phyloP scores from a whole-genome alignment of 768 basidiomycete genomes.

The Mrakia blollopis region DNA sequence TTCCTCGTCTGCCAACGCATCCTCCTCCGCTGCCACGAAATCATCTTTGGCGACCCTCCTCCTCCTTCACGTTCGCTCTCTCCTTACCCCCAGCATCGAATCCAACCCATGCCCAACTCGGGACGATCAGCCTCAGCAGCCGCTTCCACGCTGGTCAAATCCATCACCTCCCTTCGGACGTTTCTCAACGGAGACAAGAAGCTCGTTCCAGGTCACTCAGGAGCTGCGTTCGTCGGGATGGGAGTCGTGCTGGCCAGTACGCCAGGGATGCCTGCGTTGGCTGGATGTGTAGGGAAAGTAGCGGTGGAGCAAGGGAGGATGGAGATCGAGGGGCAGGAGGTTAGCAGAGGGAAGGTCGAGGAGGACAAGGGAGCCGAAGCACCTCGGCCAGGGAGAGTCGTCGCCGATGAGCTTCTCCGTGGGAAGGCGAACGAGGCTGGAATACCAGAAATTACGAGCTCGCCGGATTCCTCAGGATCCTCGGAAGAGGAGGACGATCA shows the following conservation, averaged over 20 bases:
- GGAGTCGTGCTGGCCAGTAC: constrained; percentile 71
- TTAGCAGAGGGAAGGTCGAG: constrained; percentile 42
- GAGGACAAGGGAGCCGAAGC: constrained; percentile 51
- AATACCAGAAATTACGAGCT: neutral
- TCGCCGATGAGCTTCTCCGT: neutral
- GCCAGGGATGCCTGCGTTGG: constrained; percentile 67
- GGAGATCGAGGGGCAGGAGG: constrained; percentile 34
- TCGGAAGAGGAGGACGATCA: constrained; percentile 10
- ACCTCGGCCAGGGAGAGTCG: constrained; percentile 19
- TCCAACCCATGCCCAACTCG: neutral
- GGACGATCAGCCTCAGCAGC: neutral
- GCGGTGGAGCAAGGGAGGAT: constrained; percentile 74
- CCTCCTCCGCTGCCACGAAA: constrained; percentile 85
- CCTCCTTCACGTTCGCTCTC: constrained; percentile 56
- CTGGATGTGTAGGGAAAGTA: constrained; percentile 70
- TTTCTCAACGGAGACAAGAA: constrained; percentile 46
- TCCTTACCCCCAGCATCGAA: constrained; percentile 15
- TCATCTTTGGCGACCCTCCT: constrained; percentile 86
- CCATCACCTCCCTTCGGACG: neutral
- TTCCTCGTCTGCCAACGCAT: constrained; percentile 89
- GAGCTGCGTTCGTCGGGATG: constrained; percentile 77
- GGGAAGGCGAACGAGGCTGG: neutral
- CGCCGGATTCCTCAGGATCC: neutral
- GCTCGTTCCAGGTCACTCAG: constrained; percentile 60
- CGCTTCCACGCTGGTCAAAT: neutral